Evolutionary conservation across 2,329 filamentous ascomycete genomes (phyloP).

Genomic region (Nannizziopsis barbatae): DNA sequence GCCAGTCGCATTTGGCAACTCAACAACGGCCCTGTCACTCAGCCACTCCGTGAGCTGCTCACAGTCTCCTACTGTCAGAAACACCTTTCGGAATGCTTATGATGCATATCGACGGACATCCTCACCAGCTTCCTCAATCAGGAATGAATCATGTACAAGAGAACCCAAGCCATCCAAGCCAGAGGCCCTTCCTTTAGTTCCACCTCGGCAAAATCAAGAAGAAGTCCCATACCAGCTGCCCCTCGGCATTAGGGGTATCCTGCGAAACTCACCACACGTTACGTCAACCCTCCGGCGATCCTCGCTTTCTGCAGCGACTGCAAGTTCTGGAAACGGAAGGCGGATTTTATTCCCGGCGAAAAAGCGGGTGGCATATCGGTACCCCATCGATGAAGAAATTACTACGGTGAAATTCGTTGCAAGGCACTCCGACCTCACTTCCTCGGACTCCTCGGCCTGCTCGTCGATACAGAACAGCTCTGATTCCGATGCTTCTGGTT

Average conservation of each 20-base stretch:
- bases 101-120: conserved; percentile 31
- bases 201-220: conserved; percentile 1
- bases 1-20: conserved; percentile 43
- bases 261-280: conserved; percentile 35
- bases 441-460: conserved; percentile 10
- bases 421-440: conserved; percentile 44
- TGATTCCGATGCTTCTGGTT: conserved; percentile 21
- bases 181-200: not conserved
- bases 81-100: conserved; percentile 53
- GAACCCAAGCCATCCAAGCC: not conserved
- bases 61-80: conserved; percentile 49
- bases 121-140: conserved; percentile 23
- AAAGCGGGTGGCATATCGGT: conserved; percentile 48
- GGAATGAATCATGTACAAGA: conserved; percentile 8
- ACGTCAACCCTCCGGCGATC: conserved; percentile 25
- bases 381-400: conserved; percentile 49
- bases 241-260: conserved; percentile 36
- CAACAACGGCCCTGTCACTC: conserved; percentile 42
- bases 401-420: conserved; percentile 45
- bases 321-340: conserved; percentile 25
- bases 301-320: conserved; percentile 27
- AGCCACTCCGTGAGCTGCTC: conserved; percentile 39
- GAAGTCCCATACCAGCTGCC: conserved; percentile 33
- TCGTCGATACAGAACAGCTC: not conserved
- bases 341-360: conserved; percentile 42